Evolutionary conservation across 768 basidiomycete genomes (phyloP).

Genomic region (Galerina marginata): DNA sequence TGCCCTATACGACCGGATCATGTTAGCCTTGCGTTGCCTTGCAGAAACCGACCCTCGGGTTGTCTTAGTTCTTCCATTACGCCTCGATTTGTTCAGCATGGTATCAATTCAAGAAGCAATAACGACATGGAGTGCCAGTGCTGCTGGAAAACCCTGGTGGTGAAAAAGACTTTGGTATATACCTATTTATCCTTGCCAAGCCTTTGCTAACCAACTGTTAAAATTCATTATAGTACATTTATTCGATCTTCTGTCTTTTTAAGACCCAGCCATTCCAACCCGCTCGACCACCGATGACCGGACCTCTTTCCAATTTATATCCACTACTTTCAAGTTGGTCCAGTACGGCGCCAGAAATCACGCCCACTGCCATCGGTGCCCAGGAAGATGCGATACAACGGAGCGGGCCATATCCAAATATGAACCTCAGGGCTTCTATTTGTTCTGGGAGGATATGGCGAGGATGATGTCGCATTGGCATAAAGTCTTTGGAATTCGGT

Average conservation of each 20-base stretch:
- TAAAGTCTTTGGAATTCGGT: conserved; percentile 40
- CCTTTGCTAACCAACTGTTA: too few species aligned
- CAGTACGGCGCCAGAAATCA: conserved; percentile 50
- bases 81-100: conserved; percentile 25
- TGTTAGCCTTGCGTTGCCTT: conserved; percentile 18
- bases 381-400: conserved; percentile 53
- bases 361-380: conserved; percentile 56
- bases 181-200: background rate
- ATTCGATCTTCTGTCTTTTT: background rate
- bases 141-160: conserved; percentile 20
- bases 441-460: conserved; percentile 23
- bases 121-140: conserved; percentile 17
- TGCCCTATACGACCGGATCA: conserved; percentile 15
- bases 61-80: conserved; percentile 20
- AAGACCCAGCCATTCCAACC: conserved; percentile 53
- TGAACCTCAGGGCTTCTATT: conserved; percentile 28
- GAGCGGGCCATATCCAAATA: conserved; percentile 57
- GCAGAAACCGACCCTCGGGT: conserved; percentile 11
- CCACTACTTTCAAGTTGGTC: conserved; percentile 36
- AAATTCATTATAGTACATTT: background rate
- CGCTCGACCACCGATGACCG: conserved; percentile 38
- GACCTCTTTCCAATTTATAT: conserved; percentile 33
- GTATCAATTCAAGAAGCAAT: conserved; percentile 26
- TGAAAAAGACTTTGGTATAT: background rate
- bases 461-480: conserved; percentile 45